Conservation (phyloP, 2,329 filamentous ascomycete genomes). For the Rutstroemia sydowiana region DNA sequence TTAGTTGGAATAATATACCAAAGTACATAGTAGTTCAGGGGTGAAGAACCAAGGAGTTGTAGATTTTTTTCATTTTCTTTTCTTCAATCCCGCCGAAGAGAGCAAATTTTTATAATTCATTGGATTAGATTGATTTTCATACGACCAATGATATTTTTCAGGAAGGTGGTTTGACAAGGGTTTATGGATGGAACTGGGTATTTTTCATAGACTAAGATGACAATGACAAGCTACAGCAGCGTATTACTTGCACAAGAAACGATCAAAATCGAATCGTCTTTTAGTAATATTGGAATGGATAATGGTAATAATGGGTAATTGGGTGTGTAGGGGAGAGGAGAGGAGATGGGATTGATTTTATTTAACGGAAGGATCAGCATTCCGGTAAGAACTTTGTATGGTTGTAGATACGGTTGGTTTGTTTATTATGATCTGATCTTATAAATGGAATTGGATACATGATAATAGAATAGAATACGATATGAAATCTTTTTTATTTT, state of each 20-base stretch:
- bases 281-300: no score
- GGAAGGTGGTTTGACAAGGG: background rate
- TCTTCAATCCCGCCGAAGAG: slow-evolving; percentile 15
- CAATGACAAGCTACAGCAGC: background rate
- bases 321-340: no score
- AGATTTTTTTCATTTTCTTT: background rate
- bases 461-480: no score
- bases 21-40: background rate
- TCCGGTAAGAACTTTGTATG: background rate
- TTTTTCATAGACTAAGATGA: background rate
- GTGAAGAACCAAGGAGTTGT: no score
- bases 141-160: slow-evolving; percentile 15
- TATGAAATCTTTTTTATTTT: no score
- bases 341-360: no score
- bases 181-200: no score
- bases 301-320: no score
- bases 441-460: no score
- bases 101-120: slow-evolving; percentile 15
- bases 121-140: slow-evolving; percentile 18
- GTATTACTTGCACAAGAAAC: background rate
- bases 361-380: background rate
- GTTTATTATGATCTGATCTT: background rate
- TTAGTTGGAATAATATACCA: no score
- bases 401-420: slow-evolving; percentile 1
- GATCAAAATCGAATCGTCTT: background rate